These are phyloP conservation scores for Lepiota brunneoincarnata DNA, from an alignment of 768 basidiomycete genomes.

Conservation along the genomic window DNA sequence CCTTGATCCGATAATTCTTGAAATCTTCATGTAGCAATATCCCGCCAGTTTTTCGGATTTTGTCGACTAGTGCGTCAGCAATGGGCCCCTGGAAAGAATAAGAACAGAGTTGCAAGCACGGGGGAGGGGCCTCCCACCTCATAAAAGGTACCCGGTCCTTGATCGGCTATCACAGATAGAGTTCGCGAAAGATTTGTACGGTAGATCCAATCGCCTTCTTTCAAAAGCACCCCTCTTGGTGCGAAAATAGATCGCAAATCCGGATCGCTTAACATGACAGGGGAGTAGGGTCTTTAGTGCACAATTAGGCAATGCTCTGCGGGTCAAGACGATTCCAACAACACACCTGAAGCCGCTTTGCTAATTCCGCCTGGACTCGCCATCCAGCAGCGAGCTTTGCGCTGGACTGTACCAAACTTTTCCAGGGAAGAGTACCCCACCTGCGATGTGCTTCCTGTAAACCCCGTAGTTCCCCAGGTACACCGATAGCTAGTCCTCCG, in stretches of 20 bases:
- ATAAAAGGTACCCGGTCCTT: slow-evolving; percentile 85
- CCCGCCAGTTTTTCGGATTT: slow-evolving; percentile 71
- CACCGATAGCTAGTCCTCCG: slow-evolving; percentile 86
- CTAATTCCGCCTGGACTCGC: slow-evolving; percentile 77
- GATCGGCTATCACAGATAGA: slow-evolving; percentile 64
- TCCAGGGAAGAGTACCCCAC: slow-evolving; percentile 85
- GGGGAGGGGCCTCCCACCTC: slow-evolving; percentile 37
- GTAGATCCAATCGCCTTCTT: slow-evolving; percentile 71
- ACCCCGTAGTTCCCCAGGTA: slow-evolving; percentile 90
- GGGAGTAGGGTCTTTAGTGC: slow-evolving; percentile 33
- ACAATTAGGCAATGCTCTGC: not conserved
- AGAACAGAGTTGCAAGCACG: slow-evolving; percentile 12
- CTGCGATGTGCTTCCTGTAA: slow-evolving; percentile 78
- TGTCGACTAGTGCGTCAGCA: slow-evolving; percentile 73
- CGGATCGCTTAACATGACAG: slow-evolving; percentile 60
- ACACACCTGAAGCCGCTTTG: slow-evolving; percentile 49
- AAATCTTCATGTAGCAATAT: slow-evolving; percentile 78
- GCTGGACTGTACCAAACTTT: slow-evolving; percentile 70
- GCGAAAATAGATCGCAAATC: slow-evolving; percentile 88
- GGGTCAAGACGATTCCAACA: not conserved
- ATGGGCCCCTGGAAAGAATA: slow-evolving; percentile 59
- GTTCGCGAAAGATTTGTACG: slow-evolving; percentile 78
- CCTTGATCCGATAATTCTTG: slow-evolving; percentile 62
- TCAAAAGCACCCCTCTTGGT: slow-evolving; percentile 65
- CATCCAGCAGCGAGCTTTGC: slow-evolving; percentile 75